Base-by-base conservation (phyloP, 129 eudicot species). In the Pittosporum tobira region DNA sequence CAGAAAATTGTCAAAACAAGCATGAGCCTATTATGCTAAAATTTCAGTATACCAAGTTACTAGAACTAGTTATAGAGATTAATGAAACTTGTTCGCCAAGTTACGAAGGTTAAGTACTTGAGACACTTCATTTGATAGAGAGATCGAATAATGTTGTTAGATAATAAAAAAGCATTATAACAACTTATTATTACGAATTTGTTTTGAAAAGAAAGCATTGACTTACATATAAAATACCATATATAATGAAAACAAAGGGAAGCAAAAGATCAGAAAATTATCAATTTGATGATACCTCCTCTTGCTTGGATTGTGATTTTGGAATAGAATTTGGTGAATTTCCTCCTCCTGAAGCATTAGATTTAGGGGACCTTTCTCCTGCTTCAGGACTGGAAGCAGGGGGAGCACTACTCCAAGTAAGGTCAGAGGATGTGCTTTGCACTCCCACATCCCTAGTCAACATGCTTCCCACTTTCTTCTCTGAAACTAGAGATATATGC, bases 381-480 rank as follows among this genome's bases (percentile, higher is more conserved):
- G 79, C 79, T 2, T 88, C 77, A 63, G 95, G 85, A 24, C 88
- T 82, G 14, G 77, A 65, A 37, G 67, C 64, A 4, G 93, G 75
- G 62, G 93, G 77, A 11, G 55, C 70, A 26, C 78, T 75, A 30
- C 80, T 71, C 7, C 78, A 79, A 56, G 82, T 68, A 2, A 69
- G 44, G 13, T 74, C 71, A 0, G 69, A 57, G 19, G 81, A 69
- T 18, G 73, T 69, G 75, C 80, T 86, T 47, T 91, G 88, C 4
- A 66, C 87, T 37, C 94, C 98, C 18, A 76, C 76, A 48, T 86
- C 94, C 62, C 83, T 79, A 25, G 87, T 91, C 62, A 49, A 76
- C 45, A 31, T 30, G 77, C 72, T 63, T 21, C 58, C 79, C 64
- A 55, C 63, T 56, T 72, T 70, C 84, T 69, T 80, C 73, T 82